Evolutionary conservation across 2,329 filamentous ascomycete species (phyloP), one percentile per base, ranked within the genome.

Genomic region (Botrytis porri): DNA sequence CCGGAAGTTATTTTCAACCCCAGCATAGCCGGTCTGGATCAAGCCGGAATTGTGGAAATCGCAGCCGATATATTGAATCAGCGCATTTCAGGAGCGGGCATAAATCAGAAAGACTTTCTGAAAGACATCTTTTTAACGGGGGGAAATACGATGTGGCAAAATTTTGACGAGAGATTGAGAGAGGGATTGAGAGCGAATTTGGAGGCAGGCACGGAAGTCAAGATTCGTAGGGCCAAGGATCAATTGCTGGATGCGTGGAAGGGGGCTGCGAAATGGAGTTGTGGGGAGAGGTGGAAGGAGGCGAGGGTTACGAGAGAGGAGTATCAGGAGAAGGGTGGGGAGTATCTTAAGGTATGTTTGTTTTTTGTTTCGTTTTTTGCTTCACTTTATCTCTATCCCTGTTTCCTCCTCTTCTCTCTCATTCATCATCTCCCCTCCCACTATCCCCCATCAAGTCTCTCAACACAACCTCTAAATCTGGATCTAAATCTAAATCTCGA

Each of bases 1-100:
- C 95, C 95, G 4, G 95, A 98, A 83, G 92, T 98, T 14, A 88
- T 97, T 29, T 98, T 98, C 84, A 93, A 97, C 80, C 95, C 95
- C 0, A 91, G 92, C 25, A 97, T 98, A 80, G 95, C 95, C 0
- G 95, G 95, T 10, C 84, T 98, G 64, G 95, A 98, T 81, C 96
- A 99, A 83, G 94, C 95, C 1, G 96, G 96, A 41, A 88, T 99
- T 69, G 88, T 97, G 29, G 96, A 99, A 82, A 97, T 98, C 73
- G 93, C 93, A 0, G 92, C 94, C 25, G 94, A 97, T 79, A 96
- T 99, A 75, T 86, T 98, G 37, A 94, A 89, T 63, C 93, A 97
- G 82, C 91, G 96, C 4, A 89, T 98, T 20, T 84, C 84, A 1
- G 84, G 85, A 66, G 79, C 88, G 70, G 82, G 82, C 45, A 74